Evolutionary conservation across 495 filamentous ascomycete species (phyloP), one percentile per base, ranked within the genome.

Genomic region (Aspergillus leporis): DNA sequence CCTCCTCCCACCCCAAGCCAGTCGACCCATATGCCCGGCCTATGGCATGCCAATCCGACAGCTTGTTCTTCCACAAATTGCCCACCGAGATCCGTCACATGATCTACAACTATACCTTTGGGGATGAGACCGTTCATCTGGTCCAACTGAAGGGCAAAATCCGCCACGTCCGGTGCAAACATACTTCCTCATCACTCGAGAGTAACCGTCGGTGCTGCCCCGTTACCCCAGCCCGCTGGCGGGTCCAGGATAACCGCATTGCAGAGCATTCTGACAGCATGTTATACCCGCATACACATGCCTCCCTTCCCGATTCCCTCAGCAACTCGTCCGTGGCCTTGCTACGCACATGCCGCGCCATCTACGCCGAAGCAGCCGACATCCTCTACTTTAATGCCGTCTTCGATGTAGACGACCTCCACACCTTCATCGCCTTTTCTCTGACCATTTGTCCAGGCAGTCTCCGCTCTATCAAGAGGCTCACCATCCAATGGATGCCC

Each of bases 21-120:
- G 49, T 66, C 55, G 51, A 69, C 38, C 56, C 59, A 21, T 60
- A 61, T 34, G 48, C 52, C 32, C 66, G 56, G 9, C 53, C 65
- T 19, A 63, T 70, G 19, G 32, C 64, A 41, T 30, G 65, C 1
- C 75, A 76, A 54, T 16, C 53, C 13, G 21, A 60, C 25, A 64
- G 65, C 31, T 22, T 38, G 9, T 61, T 78, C 47, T 56, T 78
- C 46, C 49, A 56, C 31, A 65, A 61, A 43, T 67, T 83, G 0
- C 84, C 84, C 1, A 65, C 74, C 8, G 84, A 87, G 66, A 74
- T 87, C 55, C 79, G 84, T 14, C 66, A 81, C 25, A 75, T 83
- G 53, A 85, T 85, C 38, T 85, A 81, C 67, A 64, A 67, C 16
- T 79, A 83, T 54, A 77, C 82, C 61, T 78, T 84, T 56, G 73